A percentile compares a stretch with the other conserved stretches of the same genome.
Evolutionary conservation across 2,329 filamentous ascomycete genomes (phyloP).

Genomic region (Xylaria sp.): DNA sequence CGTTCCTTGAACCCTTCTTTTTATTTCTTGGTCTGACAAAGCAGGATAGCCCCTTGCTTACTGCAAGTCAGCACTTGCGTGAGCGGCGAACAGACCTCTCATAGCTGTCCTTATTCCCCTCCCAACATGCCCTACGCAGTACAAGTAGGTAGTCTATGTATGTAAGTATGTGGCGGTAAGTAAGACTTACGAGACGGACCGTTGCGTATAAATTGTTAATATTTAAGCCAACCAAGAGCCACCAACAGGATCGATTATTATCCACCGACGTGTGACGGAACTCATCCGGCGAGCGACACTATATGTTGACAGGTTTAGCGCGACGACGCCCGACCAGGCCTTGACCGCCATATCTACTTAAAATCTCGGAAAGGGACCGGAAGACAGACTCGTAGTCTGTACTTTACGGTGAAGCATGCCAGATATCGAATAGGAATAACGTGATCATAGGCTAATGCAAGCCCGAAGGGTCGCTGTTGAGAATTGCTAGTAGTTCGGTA

Average conservation of each 20-base stretch:
- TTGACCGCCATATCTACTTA: constrained; percentile 21
- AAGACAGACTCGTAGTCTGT: background rate
- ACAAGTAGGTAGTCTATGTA: background rate
- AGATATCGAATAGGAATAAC: constrained; percentile 6
- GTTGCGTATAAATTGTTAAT: constrained; percentile 11
- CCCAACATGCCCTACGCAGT: too few species aligned
- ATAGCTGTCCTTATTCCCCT: background rate
- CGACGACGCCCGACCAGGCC: background rate
- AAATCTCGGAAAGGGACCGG: constrained; percentile 6
- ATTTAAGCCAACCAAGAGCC: constrained; percentile 12
- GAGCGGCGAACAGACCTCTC: background rate
- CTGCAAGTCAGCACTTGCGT: constrained; percentile 15
- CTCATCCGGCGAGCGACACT: background rate
- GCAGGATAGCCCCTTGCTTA: constrained; percentile 14
- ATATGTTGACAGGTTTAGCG: constrained; percentile 12
- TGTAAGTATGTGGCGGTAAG: constrained; percentile 14
- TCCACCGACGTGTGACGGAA: constrained; percentile 14
- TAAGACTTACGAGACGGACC: constrained; percentile 22
- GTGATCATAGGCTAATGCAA: constrained; percentile 15
- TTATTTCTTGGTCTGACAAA: constrained; percentile 4
- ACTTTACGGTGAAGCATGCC: background rate
- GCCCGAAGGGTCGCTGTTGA: background rate
- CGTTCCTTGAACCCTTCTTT: background rate
- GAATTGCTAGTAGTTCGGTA: background rate
- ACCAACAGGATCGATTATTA: constrained; percentile 9